Evolutionary conservation across 2,329 filamentous ascomycete species (phyloP).

Genomic region (Tolypocladium pustulatum): DNA sequence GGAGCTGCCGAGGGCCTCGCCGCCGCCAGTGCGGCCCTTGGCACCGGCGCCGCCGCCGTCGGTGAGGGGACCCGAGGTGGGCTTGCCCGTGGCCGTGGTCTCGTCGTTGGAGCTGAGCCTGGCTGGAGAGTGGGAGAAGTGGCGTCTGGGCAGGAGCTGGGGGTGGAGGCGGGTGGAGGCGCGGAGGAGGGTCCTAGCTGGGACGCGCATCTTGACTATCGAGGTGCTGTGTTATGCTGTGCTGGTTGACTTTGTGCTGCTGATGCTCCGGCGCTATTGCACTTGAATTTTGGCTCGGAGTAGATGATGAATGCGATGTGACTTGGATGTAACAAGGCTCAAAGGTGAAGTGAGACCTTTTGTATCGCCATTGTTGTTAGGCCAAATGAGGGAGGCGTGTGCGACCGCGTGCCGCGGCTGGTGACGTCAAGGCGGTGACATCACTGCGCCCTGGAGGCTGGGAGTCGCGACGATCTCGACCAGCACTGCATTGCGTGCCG

Average conservation of each 20-base stretch:
- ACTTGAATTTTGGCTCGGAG: neutral
- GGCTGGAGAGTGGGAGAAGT: neutral
- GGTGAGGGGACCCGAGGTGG: neutral
- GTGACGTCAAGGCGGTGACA: neutral
- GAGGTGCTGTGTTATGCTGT: neutral
- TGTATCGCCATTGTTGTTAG: neutral
- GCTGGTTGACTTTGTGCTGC: no score
- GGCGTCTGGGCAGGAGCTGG: neutral
- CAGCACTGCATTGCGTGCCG: neutral
- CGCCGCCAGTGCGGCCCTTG: conserved; percentile 28
- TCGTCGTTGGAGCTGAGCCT: neutral
- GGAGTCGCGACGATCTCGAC: neutral
- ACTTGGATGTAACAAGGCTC: neutral
- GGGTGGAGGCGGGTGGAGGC: neutral
- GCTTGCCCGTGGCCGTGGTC: neutral
- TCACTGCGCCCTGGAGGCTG: neutral
- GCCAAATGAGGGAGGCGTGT: neutral
- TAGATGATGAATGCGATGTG: neutral
- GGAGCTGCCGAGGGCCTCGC: conserved; percentile 19
- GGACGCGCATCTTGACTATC: neutral
- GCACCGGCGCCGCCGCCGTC: conserved; percentile 8
- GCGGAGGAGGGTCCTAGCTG: neutral
- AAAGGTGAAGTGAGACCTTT: neutral
- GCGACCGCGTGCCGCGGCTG: neutral
- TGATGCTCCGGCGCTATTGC: no score